These are phyloP conservation scores for Euryodendron excelsum DNA, from an alignment of 148 eudicot genomes.

Conservation along the genomic window DNA sequence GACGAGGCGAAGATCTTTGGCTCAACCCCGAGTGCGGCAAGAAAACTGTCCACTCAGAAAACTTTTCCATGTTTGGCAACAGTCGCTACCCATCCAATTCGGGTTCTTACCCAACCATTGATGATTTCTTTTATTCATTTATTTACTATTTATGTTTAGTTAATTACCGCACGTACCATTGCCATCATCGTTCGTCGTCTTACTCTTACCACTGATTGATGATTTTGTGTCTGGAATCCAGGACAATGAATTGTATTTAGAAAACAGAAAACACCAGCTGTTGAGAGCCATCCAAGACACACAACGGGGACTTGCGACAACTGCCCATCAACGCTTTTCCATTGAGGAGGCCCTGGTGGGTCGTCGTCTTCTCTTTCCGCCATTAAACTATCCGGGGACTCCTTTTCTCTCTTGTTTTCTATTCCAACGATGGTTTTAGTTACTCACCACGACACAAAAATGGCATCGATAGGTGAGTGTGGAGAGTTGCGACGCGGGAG, in stretches of 20 bases:
- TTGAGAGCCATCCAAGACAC: conserved; percentile 68
- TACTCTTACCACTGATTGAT: background rate
- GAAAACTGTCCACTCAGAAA: conserved; percentile 11
- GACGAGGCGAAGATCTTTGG: conserved; percentile 4
- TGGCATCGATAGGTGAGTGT: conserved; percentile 51
- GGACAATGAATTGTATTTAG: conserved; percentile 47
- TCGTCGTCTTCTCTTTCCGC: too few relatives aligned
- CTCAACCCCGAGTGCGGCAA: conserved; percentile 12
- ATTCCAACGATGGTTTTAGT: background rate
- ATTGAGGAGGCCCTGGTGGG: conserved; percentile 72
- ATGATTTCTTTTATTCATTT: conserved; percentile 7
- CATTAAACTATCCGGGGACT: too few relatives aligned
- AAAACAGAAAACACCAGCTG: conserved; percentile 60
- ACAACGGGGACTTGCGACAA: conserved; percentile 68
- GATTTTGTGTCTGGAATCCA: conserved; percentile 12
- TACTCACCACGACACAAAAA: background rate
- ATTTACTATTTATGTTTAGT: background rate
- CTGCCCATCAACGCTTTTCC: conserved; percentile 59
- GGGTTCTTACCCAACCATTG: conserved; percentile 14
- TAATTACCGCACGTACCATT: background rate
- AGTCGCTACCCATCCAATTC: conserved; percentile 18
- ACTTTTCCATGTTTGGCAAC: conserved; percentile 25
- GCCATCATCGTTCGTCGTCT: background rate
- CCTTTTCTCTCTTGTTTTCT: background rate
- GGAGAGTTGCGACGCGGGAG: conserved; percentile 62